These are phyloP conservation scores for Hirsutella thompsonii DNA, from an alignment of 2,329 filamentous ascomycete species.

Conservation along the genomic window DNA sequence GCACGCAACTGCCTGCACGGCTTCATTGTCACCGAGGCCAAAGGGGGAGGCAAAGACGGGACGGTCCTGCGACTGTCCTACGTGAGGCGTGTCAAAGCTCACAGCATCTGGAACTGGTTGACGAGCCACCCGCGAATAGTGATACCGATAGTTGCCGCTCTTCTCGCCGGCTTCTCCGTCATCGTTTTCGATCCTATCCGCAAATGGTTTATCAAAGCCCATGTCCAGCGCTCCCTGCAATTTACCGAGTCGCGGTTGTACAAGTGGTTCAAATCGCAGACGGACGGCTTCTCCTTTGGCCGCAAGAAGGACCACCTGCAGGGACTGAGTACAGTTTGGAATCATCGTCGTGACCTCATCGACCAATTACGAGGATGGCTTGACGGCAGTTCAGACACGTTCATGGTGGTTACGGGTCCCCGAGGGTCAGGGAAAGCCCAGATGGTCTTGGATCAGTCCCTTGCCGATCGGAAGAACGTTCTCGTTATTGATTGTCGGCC, in stretches of 20 bases:
- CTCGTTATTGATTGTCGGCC: conserved; percentile 86
- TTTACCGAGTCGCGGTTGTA: conserved; percentile 61
- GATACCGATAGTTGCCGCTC: conserved; percentile 67
- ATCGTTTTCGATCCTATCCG: conserved; percentile 89
- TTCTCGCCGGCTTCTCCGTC: conserved; percentile 73
- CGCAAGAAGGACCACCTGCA: conserved; percentile 47
- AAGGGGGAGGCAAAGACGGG: conserved; percentile 61
- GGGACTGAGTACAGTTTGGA: conserved; percentile 72
- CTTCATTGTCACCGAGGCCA: conserved; percentile 53
- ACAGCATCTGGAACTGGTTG: conserved; percentile 81
- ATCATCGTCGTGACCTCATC: conserved; percentile 71
- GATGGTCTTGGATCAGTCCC: conserved; percentile 71
- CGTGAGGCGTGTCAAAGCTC: conserved; percentile 61
- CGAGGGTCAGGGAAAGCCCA: conserved; percentile 85
- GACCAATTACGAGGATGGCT: conserved; percentile 75
- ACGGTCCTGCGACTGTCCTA: conserved; percentile 76
- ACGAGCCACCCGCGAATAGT: conserved; percentile 77
- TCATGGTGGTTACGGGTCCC: conserved; percentile 87
- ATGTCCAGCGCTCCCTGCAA: conserved; percentile 67
- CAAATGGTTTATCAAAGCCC: conserved; percentile 81
- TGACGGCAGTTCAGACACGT: conserved; percentile 78
- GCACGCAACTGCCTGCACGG: conserved; percentile 90
- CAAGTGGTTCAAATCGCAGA: conserved; percentile 58
- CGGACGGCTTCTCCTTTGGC: conserved; percentile 53
- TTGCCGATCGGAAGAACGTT: conserved; percentile 64